Evolutionary conservation across 2,329 filamentous ascomycete genomes (phyloP), one percentile per base, ranked within the genome.

Genomic region (Hypoxylon sp.): DNA sequence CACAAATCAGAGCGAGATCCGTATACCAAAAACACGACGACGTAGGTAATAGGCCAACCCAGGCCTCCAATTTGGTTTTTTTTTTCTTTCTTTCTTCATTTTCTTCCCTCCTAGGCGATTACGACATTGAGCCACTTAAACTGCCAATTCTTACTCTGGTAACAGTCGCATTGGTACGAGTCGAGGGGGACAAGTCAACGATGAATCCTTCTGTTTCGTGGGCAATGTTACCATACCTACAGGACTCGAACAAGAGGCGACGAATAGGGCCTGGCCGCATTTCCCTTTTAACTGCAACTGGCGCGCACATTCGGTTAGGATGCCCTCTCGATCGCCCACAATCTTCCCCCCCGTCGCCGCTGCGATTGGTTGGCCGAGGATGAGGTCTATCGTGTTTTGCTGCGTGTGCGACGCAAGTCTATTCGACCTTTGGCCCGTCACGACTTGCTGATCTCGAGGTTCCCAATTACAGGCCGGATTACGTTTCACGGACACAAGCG

Each of bases 221-320:
- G 52, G 55, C 62, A 62, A 65, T 67, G 65, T 54, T 55, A 67
- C 65, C 65, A 67, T 67, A 62, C 65, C 62, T 67, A 67, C 65
- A 67, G 51, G 37, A 59, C 55, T 56, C n/a, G 55, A 49, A 61
- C 56, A 28, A 28, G 19, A 62, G 57, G 48, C 43, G 52, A 60
- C 65, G 65, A 67, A 67, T 67, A 62, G 59, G 37, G 65, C 62
- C 52, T 65, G 55, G 56, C 56, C 65, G 56, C 52, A 62, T 56
- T 39, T 17, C 50, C 47, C 56, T 59, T 26, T 59, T 48, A n/a
- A 58, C 54, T 62, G 50, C 57, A 56, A 62, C 62, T 48, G 19
- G 58, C 49, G 62, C 58, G 53, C 58, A 67, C 65, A n/a, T 62
- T 67, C 65, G 61, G 55, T 60, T 67, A 67, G 62, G 32, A 67